phyloP scores from a whole-genome alignment of 2,329 filamentous ascomycete species.

The Aurifilum marmelostoma region DNA sequence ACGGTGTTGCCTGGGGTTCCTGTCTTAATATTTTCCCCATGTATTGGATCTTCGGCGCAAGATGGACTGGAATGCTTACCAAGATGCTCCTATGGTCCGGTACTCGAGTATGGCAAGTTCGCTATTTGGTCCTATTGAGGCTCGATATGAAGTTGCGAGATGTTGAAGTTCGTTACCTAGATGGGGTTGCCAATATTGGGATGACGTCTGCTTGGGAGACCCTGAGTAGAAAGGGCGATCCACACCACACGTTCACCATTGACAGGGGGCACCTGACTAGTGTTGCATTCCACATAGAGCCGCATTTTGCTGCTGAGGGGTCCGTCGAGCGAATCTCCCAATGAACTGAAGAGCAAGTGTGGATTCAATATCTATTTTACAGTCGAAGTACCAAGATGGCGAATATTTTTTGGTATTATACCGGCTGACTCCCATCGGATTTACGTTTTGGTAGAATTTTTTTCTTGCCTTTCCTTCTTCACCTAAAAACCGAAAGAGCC shows the following conservation, averaged over 20 bases:
- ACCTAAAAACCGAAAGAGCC: background rate
- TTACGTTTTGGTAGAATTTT: background rate
- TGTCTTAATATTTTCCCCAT: background rate
- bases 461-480: too few relatives aligned
- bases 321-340: background rate
- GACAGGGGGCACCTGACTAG: constrained; percentile 8
- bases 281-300: background rate
- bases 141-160: background rate
- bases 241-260: background rate
- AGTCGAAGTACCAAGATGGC: background rate
- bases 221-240: background rate
- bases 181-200: background rate
- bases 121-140: background rate
- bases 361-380: background rate
- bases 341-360: background rate
- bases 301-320: background rate
- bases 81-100: background rate
- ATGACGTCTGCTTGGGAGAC: constrained; percentile 5
- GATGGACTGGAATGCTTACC: background rate
- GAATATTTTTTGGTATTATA: background rate
- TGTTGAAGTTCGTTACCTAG: background rate
- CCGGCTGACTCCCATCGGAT: background rate
- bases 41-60: background rate
- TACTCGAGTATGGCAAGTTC: background rate
- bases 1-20: background rate